phyloP scores from a whole-genome alignment of 2,329 filamentous ascomycete species.

The Stachybotrys elegans region DNA sequence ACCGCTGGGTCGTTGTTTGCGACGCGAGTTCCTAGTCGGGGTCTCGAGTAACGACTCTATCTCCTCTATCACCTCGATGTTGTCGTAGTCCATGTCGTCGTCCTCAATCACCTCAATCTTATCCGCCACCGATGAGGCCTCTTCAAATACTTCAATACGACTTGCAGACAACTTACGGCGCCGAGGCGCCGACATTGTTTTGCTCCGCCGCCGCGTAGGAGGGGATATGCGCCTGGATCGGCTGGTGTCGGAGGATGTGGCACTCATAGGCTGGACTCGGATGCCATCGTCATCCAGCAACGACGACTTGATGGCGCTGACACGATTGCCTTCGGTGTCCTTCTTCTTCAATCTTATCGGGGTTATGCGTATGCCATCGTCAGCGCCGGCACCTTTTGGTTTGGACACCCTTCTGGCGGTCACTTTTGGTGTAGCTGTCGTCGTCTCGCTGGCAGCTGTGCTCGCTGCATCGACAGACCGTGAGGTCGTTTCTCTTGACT shows the following conservation, averaged over 20 bases:
- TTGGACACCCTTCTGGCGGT: too few species aligned
- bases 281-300: constrained; percentile 23
- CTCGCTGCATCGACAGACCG: constrained; percentile 13
- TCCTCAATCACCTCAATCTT: constrained; percentile 1
- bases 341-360: constrained; percentile 28
- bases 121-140: constrained; percentile 15
- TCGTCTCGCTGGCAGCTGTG: neutral
- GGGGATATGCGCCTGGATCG: constrained; percentile 14
- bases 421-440: too few species aligned
- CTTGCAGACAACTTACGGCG: constrained; percentile 15
- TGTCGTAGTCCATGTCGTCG: constrained; percentile 13
- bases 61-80: constrained; percentile 29
- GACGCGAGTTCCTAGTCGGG: constrained; percentile 30
- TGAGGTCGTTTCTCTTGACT: constrained; percentile 14
- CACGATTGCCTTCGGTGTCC: constrained; percentile 28
- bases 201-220: constrained; percentile 19
- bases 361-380: constrained; percentile 40
- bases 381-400: constrained; percentile 18
- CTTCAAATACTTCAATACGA: constrained; percentile 20
- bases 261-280: constrained; percentile 21
- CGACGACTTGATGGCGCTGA: constrained; percentile 17
- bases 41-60: constrained; percentile 30
- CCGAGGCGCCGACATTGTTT: constrained; percentile 19
- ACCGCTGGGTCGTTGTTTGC: constrained; percentile 19
- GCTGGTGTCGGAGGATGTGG: constrained; percentile 18